Evolutionary conservation across 495 filamentous ascomycete species (phyloP).

Genomic region (Talaromyces stipitatus): DNA sequence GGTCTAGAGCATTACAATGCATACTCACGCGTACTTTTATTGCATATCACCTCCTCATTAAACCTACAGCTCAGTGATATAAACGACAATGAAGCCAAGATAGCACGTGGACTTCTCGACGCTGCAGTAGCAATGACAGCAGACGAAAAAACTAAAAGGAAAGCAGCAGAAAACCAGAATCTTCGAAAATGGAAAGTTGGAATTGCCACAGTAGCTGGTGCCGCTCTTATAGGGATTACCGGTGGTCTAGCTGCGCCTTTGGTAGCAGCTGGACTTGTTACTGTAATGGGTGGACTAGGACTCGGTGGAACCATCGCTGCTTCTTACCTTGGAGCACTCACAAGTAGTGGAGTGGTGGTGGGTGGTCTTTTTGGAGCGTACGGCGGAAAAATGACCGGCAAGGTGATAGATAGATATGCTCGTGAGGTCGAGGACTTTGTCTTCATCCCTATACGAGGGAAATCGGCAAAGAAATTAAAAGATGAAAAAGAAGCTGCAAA

Average conservation of each 20-base stretch:
- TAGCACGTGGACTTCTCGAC: conserved; percentile 66
- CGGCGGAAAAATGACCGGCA: conserved; percentile 72
- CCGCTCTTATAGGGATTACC: conserved; percentile 72
- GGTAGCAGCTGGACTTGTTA: conserved; percentile 73
- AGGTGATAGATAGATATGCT: conserved; percentile 82
- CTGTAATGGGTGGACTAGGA: conserved; percentile 72
- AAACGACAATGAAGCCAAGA: conserved; percentile 62
- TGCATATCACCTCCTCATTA: conserved; percentile 62
- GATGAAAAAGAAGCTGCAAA: conserved; percentile 35
- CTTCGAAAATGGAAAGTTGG: conserved; percentile 74
- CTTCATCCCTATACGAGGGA: conserved; percentile 63
- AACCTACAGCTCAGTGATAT: conserved; percentile 56
- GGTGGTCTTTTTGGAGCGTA: conserved; percentile 86
- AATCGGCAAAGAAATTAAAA: conserved; percentile 25
- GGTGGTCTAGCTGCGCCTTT: conserved; percentile 76
- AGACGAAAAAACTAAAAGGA: conserved; percentile 59
- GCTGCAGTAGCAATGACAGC: conserved; percentile 62
- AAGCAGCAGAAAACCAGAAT: conserved; percentile 56
- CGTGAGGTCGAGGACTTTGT: conserved; percentile 85
- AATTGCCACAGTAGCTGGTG: conserved; percentile 70
- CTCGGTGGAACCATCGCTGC: conserved; percentile 73
- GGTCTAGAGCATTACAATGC: conserved; percentile 76
- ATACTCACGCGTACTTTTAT: conserved; percentile 66
- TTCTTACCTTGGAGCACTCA: conserved; percentile 68
- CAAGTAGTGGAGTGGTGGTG: conserved; percentile 67